These are phyloP conservation scores for Taphrina deformans DNA, from an alignment of 1,139 yeast genomes.

Conservation along the genomic window DNA sequence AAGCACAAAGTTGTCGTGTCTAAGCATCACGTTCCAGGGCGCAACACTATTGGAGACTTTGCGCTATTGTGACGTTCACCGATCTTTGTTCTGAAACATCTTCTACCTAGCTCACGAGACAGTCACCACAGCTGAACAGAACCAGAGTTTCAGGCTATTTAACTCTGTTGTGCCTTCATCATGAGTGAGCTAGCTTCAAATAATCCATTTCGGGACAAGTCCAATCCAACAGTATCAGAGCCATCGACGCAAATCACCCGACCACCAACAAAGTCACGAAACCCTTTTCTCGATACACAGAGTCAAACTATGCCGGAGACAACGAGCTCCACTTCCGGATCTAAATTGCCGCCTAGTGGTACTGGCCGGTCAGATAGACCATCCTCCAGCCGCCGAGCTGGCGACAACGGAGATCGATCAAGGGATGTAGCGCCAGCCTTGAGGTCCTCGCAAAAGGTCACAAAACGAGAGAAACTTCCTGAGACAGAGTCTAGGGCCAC, in stretches of 20 bases:
- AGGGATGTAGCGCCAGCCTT: neutral
- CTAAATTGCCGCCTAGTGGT: neutral
- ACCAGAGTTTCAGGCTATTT: too few relatives aligned
- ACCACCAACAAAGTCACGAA: neutral
- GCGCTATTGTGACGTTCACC: too few relatives aligned
- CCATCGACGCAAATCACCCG: neutral
- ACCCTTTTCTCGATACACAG: slow-evolving; percentile 23
- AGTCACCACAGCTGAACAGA: too few relatives aligned
- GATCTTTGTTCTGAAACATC: too few relatives aligned
- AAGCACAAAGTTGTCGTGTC: neutral
- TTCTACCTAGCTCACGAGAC: too few relatives aligned
- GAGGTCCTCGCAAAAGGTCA: neutral
- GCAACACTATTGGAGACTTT: neutral
- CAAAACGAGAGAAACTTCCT: neutral
- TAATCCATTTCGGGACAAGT: slow-evolving; percentile 27
- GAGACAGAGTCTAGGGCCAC: neutral
- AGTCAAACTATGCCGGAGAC: neutral
- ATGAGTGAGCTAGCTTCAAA: slow-evolving; percentile 15
- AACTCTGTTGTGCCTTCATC: too few relatives aligned
- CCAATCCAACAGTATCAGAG: neutral
- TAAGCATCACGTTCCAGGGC: neutral
- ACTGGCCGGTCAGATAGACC: neutral
- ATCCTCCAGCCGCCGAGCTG: neutral
- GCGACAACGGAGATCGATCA: neutral
- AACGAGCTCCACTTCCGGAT: neutral